Conservation (phyloP, 2,329 filamentous ascomycete genomes). For the Fusarium armeniacum region DNA sequence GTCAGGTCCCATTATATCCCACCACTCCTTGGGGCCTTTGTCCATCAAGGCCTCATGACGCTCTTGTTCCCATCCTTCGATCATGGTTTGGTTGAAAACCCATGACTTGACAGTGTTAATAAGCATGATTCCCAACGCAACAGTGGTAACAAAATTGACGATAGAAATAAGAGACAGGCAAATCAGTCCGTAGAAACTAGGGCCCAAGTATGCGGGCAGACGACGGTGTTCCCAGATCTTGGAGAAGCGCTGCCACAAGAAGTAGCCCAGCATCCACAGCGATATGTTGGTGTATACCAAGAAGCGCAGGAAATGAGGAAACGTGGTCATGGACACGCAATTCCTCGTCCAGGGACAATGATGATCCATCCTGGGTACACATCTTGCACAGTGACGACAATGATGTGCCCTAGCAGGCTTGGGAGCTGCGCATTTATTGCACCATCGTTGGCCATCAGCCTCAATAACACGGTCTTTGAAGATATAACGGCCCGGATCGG, state of each 20-base stretch:
- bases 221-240: conserved; percentile 75
- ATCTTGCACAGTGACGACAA: conserved; percentile 81
- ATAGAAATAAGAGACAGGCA: conserved; percentile 72
- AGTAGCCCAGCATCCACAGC: conserved; percentile 72
- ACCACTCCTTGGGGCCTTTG: conserved; percentile 62
- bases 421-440: conserved; percentile 78
- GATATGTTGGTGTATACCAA: conserved; percentile 76
- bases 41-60: conserved; percentile 71
- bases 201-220: conserved; percentile 81
- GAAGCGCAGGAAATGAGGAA: conserved; percentile 87
- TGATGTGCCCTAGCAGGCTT: conserved; percentile 87
- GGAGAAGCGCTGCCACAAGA: conserved; percentile 71
- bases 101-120: conserved; percentile 73
- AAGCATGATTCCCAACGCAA: conserved; percentile 76
- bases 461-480: conserved; percentile 58
- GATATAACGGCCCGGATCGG: conserved; percentile 69
- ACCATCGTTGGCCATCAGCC: conserved; percentile 68
- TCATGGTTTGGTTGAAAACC: conserved; percentile 80
- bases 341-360: conserved; percentile 89
- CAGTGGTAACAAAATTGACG: conserved; percentile 69
- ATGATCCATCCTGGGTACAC: conserved; percentile 86
- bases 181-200: conserved; percentile 69
- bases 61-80: conserved; percentile 82
- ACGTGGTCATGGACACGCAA: conserved; percentile 85
- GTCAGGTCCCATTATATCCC: conserved; percentile 56